A percentile compares a stretch with the other conserved stretches of the same genome.
Conservation (phyloP, 176 grass and related monocot genomes). For the Oryza officinalis region DNA sequence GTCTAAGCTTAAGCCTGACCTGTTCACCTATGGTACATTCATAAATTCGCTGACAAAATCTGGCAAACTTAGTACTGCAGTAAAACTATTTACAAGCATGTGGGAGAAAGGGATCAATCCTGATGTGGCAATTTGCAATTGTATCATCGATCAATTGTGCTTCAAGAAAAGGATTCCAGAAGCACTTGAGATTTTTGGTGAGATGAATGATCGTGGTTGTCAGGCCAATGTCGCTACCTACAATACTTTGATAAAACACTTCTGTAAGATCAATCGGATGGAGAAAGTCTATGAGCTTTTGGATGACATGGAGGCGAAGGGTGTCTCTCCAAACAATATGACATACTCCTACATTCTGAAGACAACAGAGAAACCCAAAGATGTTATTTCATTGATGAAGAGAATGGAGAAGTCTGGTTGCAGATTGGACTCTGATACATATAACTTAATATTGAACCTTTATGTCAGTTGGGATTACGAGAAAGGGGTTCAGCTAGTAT, state of each 20-base stretch:
- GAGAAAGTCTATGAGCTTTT: constrained; percentile 66
- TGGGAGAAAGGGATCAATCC: constrained; percentile 65
- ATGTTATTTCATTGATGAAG: constrained; percentile 52
- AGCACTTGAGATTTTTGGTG: constrained; percentile 66
- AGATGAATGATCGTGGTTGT: constrained; percentile 64
- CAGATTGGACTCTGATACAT: constrained; percentile 56
- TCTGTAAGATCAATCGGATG: constrained; percentile 64
- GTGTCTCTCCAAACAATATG: constrained; percentile 51
- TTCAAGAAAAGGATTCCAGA: constrained; percentile 81
- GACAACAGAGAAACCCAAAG: constrained; percentile 45
- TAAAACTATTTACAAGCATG: constrained; percentile 65
- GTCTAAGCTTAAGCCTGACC: constrained; percentile 53
- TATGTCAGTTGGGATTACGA: constrained; percentile 61
- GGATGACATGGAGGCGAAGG: constrained; percentile 66
- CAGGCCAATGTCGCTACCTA: constrained; percentile 63
- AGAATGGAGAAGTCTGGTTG: constrained; percentile 65
- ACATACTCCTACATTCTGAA: constrained; percentile 74
- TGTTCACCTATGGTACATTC: constrained; percentile 69
- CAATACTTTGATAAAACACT: constrained; percentile 74
- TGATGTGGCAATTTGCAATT: constrained; percentile 70
- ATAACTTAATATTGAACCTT: constrained; percentile 74
- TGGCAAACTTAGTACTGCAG: constrained; percentile 49
- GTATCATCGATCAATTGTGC: constrained; percentile 72
- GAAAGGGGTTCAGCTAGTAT: constrained; percentile 46
- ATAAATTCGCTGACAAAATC: constrained; percentile 66